Percentiles rank a stretch among this genome's conserved stretches.
Evolutionary conservation across 495 filamentous ascomycete species (phyloP).

Genomic region (Aspergillus asperescens): DNA sequence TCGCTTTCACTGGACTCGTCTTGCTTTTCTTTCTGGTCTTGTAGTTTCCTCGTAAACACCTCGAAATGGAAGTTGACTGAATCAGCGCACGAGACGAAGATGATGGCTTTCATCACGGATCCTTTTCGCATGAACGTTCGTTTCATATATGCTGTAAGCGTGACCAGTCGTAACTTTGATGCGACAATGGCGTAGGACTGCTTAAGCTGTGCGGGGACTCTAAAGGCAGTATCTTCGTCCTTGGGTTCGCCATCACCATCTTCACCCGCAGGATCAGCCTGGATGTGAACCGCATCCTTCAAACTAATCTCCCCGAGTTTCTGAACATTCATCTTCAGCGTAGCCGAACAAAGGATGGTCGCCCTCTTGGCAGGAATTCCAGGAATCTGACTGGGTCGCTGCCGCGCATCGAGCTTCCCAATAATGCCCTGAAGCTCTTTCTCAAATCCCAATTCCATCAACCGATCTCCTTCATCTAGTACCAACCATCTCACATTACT

Average conservation of each 20-base stretch:
- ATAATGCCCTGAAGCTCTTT: conserved; percentile 79
- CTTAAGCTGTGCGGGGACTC: conserved; percentile 87
- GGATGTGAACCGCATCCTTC: conserved; percentile 85
- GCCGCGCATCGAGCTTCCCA: conserved; percentile 56
- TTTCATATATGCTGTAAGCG: conserved; percentile 75
- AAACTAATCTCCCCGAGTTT: conserved; percentile 88
- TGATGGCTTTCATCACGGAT: conserved; percentile 87
- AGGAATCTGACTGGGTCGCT: conserved; percentile 40
- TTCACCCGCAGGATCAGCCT: conserved; percentile 52
- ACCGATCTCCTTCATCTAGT: conserved; percentile 87
- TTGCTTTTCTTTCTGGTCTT: conserved; percentile 25
- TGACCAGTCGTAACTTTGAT: conserved; percentile 82
- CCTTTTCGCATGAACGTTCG: conserved; percentile 80
- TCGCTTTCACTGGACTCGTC: conserved; percentile 18
- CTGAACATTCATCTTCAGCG: conserved; percentile 94
- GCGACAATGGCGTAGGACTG: conserved; percentile 83
- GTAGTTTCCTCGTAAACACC: conserved; percentile 57
- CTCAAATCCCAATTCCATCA: conserved; percentile 98
- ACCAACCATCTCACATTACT: conserved; percentile 89
- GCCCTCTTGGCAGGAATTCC: conserved; percentile 70
- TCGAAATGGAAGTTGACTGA: conserved; percentile 96
- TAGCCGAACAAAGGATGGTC: conserved; percentile 92
- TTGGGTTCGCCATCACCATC: conserved; percentile 32
- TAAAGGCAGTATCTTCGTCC: conserved; percentile 55
- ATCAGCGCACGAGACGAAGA: conserved; percentile 95